Evolutionary conservation across 1,284 basidiomycete genomes (phyloP), one percentile per base, ranked within the genome.

Genomic region (Microbotryum saponariae): DNA sequence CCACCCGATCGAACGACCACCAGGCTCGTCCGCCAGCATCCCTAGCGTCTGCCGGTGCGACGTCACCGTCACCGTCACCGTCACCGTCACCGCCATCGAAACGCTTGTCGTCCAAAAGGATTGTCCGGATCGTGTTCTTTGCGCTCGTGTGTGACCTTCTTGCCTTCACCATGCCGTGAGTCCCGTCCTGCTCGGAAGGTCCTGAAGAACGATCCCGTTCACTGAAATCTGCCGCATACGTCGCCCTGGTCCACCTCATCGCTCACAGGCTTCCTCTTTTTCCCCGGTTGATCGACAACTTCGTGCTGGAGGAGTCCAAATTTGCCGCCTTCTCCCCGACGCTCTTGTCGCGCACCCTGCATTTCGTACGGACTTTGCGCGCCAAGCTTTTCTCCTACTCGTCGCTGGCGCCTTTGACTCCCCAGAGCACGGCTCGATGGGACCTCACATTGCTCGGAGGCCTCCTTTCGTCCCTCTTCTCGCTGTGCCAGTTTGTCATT

Each of bases 401-500:
- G 12, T 44, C 56, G 29, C 29, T 50, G 49, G 23, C 29, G 49
- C 49, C 45, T 12, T 42, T 0, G 8, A 48, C 54, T 9, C 27
- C 52, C 14, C 42, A n/a, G 31, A 27, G 23, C 49, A 29, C 48
- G 18, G 49, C 49, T 10, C 59, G 55, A 1, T 65, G 61, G 59
- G 67, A 71, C 53, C 59, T 71, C 42, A 68, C 67, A 44, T 61
- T 71, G 44, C 64, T 71, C 46, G 70, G 70, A 54, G 72, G 72
- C 2, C 59, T 72, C 5, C 64, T 73, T 53, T 70, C 69, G 23
- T 69, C 70, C 4, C 61, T 72, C 59, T 73, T 73, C 53, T 71
- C 71, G 12, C 60, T 88, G 23, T 82, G 92, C 49, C 91, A 94
- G 76, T 93, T 87, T 76, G 67, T 93, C 55, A 83, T 93, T 50